Evolutionary conservation across 1,284 basidiomycete species (phyloP).

Genomic region (Schizopora paradoxa): DNA sequence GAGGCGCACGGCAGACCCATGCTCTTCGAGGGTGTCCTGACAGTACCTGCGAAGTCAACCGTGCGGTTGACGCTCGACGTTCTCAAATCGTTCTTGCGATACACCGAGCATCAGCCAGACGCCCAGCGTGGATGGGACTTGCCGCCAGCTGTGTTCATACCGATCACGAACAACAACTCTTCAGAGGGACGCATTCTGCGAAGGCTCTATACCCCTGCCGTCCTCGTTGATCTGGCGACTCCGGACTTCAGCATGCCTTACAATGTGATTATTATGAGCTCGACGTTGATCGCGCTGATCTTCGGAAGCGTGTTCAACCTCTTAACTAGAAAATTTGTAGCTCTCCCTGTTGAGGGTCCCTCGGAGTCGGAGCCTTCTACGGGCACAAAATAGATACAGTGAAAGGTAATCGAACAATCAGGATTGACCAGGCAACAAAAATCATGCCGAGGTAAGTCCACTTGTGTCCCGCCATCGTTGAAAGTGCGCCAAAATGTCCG

Average conservation of each 20-base stretch:
- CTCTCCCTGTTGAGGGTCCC: too few relatives aligned
- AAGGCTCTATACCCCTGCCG: slow-evolving; percentile 73
- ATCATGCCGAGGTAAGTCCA: slow-evolving; percentile 24
- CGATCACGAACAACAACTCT: slow-evolving; percentile 27
- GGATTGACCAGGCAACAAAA: too few relatives aligned
- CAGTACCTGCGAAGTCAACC: slow-evolving; percentile 61
- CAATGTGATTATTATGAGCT: slow-evolving; percentile 96
- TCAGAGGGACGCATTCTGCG: slow-evolving; percentile 14
- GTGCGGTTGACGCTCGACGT: slow-evolving; percentile 71
- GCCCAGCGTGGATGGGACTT: slow-evolving; percentile 94
- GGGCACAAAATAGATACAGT: too few relatives aligned
- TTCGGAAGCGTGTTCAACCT: slow-evolving; percentile 92
- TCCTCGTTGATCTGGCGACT: slow-evolving; percentile 87
- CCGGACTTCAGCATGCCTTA: slow-evolving; percentile 99
- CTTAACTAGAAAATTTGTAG: slow-evolving; percentile 74
- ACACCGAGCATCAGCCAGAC: slow-evolving; percentile 94
- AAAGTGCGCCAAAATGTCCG: slow-evolving; percentile 70
- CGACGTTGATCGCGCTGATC: slow-evolving; percentile 85
- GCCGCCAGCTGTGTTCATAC: slow-evolving; percentile 73
- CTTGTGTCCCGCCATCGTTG: slow-evolving; percentile 51
- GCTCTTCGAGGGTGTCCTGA: slow-evolving; percentile 68
- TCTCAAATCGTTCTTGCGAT: slow-evolving; percentile 83
- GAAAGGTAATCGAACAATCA: too few relatives aligned
- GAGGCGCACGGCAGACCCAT: slow-evolving; percentile 69
- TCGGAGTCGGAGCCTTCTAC: too few relatives aligned